phyloP scores from a whole-genome alignment of 768 basidiomycete genomes.

The Suillus tomentosus region DNA sequence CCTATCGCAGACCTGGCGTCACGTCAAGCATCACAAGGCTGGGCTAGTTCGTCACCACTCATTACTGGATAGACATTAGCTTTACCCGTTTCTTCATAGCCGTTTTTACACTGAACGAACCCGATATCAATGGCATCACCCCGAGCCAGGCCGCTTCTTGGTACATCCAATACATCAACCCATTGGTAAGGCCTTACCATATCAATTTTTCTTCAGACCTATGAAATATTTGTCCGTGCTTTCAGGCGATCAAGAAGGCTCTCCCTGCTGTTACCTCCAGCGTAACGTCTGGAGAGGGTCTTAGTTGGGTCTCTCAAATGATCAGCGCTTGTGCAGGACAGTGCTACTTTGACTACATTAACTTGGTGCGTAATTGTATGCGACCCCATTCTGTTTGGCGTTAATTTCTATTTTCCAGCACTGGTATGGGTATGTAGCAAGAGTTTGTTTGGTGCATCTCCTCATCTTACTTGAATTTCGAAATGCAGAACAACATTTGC shows the following conservation, averaged over 20 bases:
- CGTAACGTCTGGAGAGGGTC: constrained; percentile 32
- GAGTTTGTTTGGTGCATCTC: background rate
- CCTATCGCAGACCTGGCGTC: constrained; percentile 33
- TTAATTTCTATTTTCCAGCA: constrained; percentile 18
- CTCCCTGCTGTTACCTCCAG: constrained; percentile 41
- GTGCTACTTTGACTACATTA: constrained; percentile 40
- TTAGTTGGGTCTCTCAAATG: constrained; percentile 39
- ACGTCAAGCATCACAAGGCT: constrained; percentile 34
- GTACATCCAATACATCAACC: constrained; percentile 40
- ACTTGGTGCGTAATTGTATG: constrained; percentile 26
- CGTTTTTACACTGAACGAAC: constrained; percentile 40
- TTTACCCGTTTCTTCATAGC: constrained; percentile 17
- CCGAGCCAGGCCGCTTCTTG: constrained; percentile 36
- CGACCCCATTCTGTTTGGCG: background rate
- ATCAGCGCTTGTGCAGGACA: constrained; percentile 36
- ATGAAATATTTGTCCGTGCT: background rate
- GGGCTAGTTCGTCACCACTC: constrained; percentile 30
- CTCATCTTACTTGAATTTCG: constrained; percentile 9
- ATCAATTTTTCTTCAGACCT: background rate
- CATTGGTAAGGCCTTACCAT: constrained; percentile 28
- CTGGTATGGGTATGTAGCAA: constrained; percentile 30
- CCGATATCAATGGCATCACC: constrained; percentile 33
- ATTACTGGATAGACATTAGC: background rate
- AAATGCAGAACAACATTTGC: constrained; percentile 26
- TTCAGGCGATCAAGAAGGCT: constrained; percentile 39